Conservation (phyloP, 495 filamentous ascomycete genomes). For the Penicillium verhagenii region DNA sequence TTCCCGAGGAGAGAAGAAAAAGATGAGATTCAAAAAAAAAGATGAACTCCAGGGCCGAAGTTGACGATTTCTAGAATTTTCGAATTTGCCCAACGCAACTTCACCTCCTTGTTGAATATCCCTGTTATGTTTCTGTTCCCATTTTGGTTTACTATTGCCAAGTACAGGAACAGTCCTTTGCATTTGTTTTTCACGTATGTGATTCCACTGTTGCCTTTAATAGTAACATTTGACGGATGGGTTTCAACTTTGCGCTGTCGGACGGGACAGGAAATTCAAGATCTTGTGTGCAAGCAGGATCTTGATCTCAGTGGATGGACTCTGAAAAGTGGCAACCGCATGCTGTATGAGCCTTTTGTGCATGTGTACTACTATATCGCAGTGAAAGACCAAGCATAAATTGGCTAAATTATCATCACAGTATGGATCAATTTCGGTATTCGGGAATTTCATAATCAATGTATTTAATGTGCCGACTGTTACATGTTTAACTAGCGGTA, state of each 20-base stretch:
- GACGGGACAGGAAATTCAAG: constrained; percentile 60
- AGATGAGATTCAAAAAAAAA: too few species aligned
- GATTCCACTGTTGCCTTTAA: constrained; percentile 61
- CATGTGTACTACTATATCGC: background rate
- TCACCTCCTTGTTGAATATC: constrained; percentile 11
- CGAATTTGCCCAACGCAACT: constrained; percentile 55
- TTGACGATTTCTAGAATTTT: constrained; percentile 53
- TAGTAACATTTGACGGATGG: constrained; percentile 65
- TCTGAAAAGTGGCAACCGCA: constrained; percentile 18
- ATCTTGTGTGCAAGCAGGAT: constrained; percentile 51
- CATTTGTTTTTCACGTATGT: constrained; percentile 65
- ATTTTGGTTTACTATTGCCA: constrained; percentile 55
- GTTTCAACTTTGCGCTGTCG: constrained; percentile 64
- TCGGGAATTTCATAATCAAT: too few species aligned
- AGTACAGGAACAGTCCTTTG: constrained; percentile 56
- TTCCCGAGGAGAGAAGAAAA: too few species aligned
- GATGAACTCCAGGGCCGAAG: background rate
- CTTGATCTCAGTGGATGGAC: constrained; percentile 50
- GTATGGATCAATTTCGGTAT: too few species aligned
- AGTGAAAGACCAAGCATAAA: background rate
- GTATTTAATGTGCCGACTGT: too few species aligned
- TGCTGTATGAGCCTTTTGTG: background rate
- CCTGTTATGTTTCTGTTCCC: constrained; percentile 54
- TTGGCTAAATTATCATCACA: too few species aligned
- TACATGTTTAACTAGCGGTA: too few species aligned